Evolutionary conservation across 139 green algal species (phyloP).

Genomic region (Chlamydomonas incerta): DNA sequence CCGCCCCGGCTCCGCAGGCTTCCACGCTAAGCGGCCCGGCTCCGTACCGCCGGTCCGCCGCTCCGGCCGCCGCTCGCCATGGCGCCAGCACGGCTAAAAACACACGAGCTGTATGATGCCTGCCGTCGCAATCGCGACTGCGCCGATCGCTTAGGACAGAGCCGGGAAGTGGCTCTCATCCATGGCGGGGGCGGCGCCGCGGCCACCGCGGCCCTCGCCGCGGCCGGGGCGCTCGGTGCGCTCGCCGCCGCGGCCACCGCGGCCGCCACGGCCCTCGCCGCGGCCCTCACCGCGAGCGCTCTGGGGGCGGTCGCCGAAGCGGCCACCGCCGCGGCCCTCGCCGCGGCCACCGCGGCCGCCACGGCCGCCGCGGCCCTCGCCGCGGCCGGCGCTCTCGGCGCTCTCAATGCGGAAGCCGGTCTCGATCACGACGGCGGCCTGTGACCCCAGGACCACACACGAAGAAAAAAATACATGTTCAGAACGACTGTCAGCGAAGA

Average conservation of each 20-base stretch:
- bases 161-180: constrained; percentile 56
- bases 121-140: not conserved
- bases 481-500: too few species aligned
- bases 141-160: constrained; percentile 23
- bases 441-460: too few species aligned
- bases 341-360: constrained; percentile 42
- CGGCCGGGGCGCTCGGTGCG: constrained; percentile 22
- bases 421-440: constrained; percentile 37
- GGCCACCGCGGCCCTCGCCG: constrained; percentile 2
- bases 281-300: constrained; percentile 16
- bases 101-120: too few species aligned
- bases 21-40: too few species aligned
- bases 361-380: constrained; percentile 24
- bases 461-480: too few species aligned
- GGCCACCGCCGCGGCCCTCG: constrained; percentile 1
- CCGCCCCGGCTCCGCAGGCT: too few species aligned
- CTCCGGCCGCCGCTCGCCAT: too few species aligned
- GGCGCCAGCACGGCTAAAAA: not conserved
- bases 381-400: constrained; percentile 10
- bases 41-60: too few species aligned
- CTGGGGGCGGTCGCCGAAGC: constrained; percentile 20
- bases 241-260: constrained; percentile 17
- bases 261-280: constrained; percentile 10
- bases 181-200: constrained; percentile 24
- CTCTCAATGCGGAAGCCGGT: constrained; percentile 55